Evolutionary conservation across 1,284 basidiomycete species (phyloP).

Genomic region (Puccinia novopanici): DNA sequence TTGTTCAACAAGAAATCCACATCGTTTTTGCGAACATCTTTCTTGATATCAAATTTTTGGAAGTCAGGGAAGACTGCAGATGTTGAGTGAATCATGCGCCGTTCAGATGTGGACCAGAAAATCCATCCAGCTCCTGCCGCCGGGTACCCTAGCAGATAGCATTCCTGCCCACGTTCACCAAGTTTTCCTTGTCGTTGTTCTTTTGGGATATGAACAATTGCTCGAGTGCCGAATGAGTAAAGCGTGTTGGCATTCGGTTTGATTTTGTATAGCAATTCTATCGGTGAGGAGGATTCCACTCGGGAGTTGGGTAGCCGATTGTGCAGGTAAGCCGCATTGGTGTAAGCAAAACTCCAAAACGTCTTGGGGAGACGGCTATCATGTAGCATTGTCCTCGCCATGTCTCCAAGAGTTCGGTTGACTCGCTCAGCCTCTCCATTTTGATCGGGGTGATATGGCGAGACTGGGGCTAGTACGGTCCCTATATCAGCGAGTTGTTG

Average conservation of each 20-base stretch:
- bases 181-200: neutral
- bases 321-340: neutral
- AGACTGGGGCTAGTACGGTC: neutral
- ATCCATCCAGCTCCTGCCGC: constrained; percentile 4
- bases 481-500: neutral
- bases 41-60: neutral
- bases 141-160: neutral
- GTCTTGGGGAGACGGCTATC: neutral
- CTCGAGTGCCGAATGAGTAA: neutral
- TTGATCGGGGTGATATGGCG: constrained; percentile 10
- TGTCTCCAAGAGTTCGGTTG: constrained; percentile 1
- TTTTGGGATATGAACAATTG: neutral
- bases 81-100: constrained; percentile 1
- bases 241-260: neutral
- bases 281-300: neutral
- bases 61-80: constrained; percentile 14
- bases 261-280: neutral
- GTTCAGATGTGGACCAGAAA: constrained; percentile 2
- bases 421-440: constrained; percentile 15
- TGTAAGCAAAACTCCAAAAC: constrained; percentile 2
- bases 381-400: constrained; percentile 13
- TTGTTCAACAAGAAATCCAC: neutral
- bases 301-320: neutral
- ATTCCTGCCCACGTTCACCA: neutral
- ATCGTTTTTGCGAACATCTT: neutral